Base-by-base conservation (phyloP, 2,329 filamentous ascomycete species). In the Aspergillus chevalieri region DNA sequence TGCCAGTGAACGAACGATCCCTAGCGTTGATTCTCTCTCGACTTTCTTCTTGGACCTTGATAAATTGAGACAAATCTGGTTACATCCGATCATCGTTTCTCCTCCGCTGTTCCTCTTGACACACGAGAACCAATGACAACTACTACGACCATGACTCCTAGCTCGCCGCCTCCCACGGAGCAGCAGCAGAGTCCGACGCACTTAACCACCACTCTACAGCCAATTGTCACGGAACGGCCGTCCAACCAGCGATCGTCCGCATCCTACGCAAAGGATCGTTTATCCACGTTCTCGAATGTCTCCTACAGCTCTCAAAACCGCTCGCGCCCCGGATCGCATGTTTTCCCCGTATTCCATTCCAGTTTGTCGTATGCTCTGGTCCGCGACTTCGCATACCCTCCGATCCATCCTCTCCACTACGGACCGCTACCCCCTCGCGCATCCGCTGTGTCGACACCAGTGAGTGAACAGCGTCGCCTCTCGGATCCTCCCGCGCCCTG, bases 331-430 rank as follows among this genome's bases (percentile, higher is more conserved):
- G 79, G 79, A 49, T 95, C 89, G n/a, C 81, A 87, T 63, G 79
- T 88, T 54, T 92, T 93, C 64, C 87, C 89, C 14, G 76, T 86
- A 61, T 93, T 89, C 69, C 86, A 89, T 61, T 93, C 90, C 51
- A 95, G 84, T 65, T 80, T 96, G 15, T 72, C 87, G 6, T 96
- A 96, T 68, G 84, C 90, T n/a, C 78, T 89, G 42, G 91, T 98
- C 57, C 86, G 93, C 63, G 93, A 98, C 76, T 98, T 97, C 73
- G 93, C 93, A 58, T 98, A 97, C 67, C 83, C 89, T 28, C 67
- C 81, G 22, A 78, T 80, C 48, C 88, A 97, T 68, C 90, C 89
- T 41, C 78, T 96, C 69, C 93, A 97, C 74, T 95, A 95, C 76
- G 93, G 93, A 1, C 87, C 92, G n/a, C 85, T 89, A 14, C 85